Conservation (phyloP, 345 rosid species). For the Angophora floribunda region DNA sequence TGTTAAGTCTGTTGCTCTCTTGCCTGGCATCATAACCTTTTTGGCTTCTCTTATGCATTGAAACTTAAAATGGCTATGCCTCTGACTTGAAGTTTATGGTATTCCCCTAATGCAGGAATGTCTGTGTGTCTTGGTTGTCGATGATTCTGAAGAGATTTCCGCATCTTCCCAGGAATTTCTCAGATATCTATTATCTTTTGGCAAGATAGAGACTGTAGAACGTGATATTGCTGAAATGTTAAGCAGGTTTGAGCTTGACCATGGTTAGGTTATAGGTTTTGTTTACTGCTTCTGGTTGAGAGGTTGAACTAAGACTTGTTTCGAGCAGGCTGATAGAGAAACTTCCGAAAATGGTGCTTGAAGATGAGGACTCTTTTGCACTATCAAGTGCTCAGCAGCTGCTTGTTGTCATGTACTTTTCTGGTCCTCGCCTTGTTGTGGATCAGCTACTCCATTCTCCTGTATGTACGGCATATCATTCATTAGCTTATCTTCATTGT, state of each 20-base stretch:
- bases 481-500: neutral
- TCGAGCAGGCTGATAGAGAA: conserved; percentile 59
- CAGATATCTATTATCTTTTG: conserved; percentile 33
- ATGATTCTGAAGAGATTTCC: conserved; percentile 66
- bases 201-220: conserved; percentile 24
- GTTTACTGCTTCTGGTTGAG: neutral
- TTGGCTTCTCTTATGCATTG: neutral
- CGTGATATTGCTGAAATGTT: conserved; percentile 52
- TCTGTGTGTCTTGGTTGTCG: conserved; percentile 64
- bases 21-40: neutral
- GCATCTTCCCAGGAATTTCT: conserved; percentile 57
- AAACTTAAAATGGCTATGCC: neutral
- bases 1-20: neutral
- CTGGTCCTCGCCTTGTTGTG: conserved; percentile 68
- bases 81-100: neutral
- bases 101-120: conserved; percentile 63
- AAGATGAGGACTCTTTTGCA: conserved; percentile 61
- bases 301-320: neutral
- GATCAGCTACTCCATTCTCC: conserved; percentile 74
- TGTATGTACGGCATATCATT: conserved; percentile 31
- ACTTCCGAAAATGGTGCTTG: conserved; percentile 81
- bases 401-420: conserved; percentile 66
- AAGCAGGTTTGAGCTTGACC: conserved; percentile 42
- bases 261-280: neutral
- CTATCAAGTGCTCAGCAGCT: conserved; percentile 68